phyloP scores from a whole-genome alignment of 768 basidiomycete genomes.

The Kockovaella imperatae region DNA sequence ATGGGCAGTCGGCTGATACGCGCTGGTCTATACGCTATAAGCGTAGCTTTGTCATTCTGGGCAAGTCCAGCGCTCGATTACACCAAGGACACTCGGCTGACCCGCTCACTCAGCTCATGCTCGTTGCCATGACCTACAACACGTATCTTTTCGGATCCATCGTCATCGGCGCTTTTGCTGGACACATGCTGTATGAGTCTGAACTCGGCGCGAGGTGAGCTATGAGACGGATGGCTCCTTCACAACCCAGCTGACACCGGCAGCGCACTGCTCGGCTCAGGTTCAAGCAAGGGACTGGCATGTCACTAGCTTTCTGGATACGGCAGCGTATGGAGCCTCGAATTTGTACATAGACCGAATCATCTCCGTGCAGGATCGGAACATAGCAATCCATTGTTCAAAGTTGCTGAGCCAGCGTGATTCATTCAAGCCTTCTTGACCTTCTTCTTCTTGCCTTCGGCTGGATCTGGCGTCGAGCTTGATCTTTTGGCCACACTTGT shows the following conservation, averaged over 20 bases:
- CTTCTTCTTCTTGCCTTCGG: no score
- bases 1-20: slow-evolving; percentile 13
- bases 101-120: slow-evolving; percentile 51
- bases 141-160: slow-evolving; percentile 79
- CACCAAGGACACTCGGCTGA: not conserved
- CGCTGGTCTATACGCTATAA: slow-evolving; percentile 58
- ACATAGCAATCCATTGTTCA: no score
- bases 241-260: not conserved
- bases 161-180: slow-evolving; percentile 70
- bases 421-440: no score
- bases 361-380: no score
- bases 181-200: slow-evolving; percentile 68
- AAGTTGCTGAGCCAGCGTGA: no score
- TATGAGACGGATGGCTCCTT: slow-evolving; percentile 2
- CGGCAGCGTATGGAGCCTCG: no score
- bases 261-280: no score
- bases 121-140: slow-evolving; percentile 96
- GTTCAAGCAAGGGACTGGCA: no score
- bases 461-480: not conserved
- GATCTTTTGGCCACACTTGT: not conserved
- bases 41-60: slow-evolving; percentile 52
- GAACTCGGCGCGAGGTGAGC: slow-evolving; percentile 56
- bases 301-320: no score
- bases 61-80: slow-evolving; percentile 18
- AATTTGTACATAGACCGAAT: no score